These are phyloP conservation scores for Amauroascus verrucosus DNA, from an alignment of 2,329 filamentous ascomycete genomes.

Conservation along the genomic window DNA sequence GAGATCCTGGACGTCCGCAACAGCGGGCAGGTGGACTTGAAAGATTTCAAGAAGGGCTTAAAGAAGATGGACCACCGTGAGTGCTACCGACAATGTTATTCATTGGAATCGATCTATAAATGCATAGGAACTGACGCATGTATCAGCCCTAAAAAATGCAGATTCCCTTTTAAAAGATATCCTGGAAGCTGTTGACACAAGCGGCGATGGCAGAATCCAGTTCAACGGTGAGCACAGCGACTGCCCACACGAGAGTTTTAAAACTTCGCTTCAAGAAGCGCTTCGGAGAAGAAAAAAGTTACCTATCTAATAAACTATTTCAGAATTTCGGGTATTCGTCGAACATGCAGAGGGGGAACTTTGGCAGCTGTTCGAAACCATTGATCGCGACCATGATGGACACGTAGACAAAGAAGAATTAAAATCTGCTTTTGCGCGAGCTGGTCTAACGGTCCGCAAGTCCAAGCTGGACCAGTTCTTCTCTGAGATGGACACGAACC, in stretches of 20 bases:
- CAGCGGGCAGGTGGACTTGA: constrained; percentile 71
- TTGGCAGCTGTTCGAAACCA: constrained; percentile 67
- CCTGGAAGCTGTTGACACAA: constrained; percentile 71
- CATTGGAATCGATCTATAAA: neutral
- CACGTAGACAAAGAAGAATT: constrained; percentile 81
- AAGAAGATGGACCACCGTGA: constrained; percentile 84
- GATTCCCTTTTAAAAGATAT: constrained; percentile 73
- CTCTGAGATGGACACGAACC: constrained; percentile 75
- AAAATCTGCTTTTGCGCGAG: constrained; percentile 61
- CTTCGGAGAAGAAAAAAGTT: neutral
- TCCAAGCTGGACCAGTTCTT: constrained; percentile 79
- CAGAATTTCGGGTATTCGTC: constrained; percentile 85
- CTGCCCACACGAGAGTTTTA: constrained; percentile 8
- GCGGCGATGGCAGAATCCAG: constrained; percentile 80
- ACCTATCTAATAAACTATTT: neutral
- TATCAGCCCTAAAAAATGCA: constrained; percentile 73
- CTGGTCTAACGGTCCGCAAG: constrained; percentile 67
- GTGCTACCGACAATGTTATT: constrained; percentile 25
- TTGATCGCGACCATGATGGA: constrained; percentile 77
- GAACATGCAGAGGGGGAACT: constrained; percentile 78
- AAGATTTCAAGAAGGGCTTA: constrained; percentile 73
- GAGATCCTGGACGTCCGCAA: constrained; percentile 63
- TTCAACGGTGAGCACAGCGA: constrained; percentile 58
- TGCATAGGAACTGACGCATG: constrained; percentile 4
- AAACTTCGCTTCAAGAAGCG: neutral